Base-by-base conservation (phyloP, 1,284 basidiomycete genomes). In the Sutorius eximius region DNA sequence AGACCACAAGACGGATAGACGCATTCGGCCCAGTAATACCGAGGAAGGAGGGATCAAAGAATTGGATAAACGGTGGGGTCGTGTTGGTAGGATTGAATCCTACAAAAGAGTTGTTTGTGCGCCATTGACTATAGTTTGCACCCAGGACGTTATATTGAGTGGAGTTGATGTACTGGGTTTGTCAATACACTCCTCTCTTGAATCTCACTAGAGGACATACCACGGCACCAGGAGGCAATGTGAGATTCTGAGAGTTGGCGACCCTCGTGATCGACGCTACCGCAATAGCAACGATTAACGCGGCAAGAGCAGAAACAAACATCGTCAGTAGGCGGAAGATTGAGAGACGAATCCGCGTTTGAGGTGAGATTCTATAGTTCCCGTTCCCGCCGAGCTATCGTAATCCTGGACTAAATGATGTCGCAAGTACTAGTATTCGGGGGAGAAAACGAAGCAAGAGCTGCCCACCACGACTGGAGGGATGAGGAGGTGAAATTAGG, bases 51-150 rank as follows among this genome's bases (percentile, higher is more conserved):
- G 71, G 61, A 62, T 90, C 78, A 64, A 88, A 87, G 53, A 86
- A 73, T 65, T 90, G 87, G 73, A 91, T 87, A 64, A 86, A 82
- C 0, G 86, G 86, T 7, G 82, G 72, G 0, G 73, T 65, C 6
- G 72, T 59, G 55, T 74, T 73, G 6, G 75, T 75, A 3, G 79
- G 78, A 57, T 82, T 80, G 63, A 81, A 80, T 18, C 74, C 65
- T 16, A 65, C 66, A 53, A 70, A 71, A 12, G 75, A 65, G 41
- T 68, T 46, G n/a, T 72, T 68, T 30, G 59, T 68, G 22, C 76
- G 76, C 66, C 69, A 71, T 42, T 61, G 56, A 1, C 56, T 27
- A 22, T 70, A 70, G 57, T 76, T 71, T 15, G 69, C 58, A 11
- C 75, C 73, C 34, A 82, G 59, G 8, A 81, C 78, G 20, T 75